These are phyloP conservation scores for Pistacia vera DNA, from an alignment of 345 rosid species.

Conservation along the genomic window DNA sequence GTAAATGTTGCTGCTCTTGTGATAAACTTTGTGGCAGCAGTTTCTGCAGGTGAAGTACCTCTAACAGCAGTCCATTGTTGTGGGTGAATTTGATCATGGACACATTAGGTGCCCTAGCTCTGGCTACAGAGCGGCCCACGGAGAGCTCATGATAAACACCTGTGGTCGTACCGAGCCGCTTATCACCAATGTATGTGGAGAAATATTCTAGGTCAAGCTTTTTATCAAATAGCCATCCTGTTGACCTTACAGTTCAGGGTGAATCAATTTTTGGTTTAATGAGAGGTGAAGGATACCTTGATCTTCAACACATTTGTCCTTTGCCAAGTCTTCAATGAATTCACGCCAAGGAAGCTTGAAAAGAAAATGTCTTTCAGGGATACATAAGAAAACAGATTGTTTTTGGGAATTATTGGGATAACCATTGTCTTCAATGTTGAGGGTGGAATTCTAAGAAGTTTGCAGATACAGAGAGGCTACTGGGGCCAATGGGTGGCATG, in stretches of 20 bases:
- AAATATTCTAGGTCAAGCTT: constrained; percentile 64
- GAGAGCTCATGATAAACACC: constrained; percentile 65
- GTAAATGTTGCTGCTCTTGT: constrained; percentile 67
- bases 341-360: constrained; percentile 75
- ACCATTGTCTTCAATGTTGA: constrained; percentile 63
- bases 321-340: constrained; percentile 84
- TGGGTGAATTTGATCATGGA: constrained; percentile 89
- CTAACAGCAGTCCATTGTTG: constrained; percentile 63
- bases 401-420: constrained; percentile 52
- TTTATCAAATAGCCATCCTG: constrained; percentile 63
- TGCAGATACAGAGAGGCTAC: constrained; percentile 73
- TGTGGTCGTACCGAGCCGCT: constrained; percentile 64
- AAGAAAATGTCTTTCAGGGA: constrained; percentile 66
- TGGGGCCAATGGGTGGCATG: constrained; percentile 75
- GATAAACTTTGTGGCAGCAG: constrained; percentile 73
- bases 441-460: constrained; percentile 76
- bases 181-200: constrained; percentile 80
- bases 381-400: constrained; percentile 73
- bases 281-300: constrained; percentile 61
- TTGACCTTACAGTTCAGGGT: constrained; percentile 70
- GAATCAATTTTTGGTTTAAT: constrained; percentile 48
- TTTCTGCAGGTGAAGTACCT: constrained; percentile 72
- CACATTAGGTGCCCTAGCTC: constrained; percentile 74
- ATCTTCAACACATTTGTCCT: constrained; percentile 72
- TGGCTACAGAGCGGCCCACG: constrained; percentile 70